These are phyloP conservation scores for Albizia julibrissin DNA, from an alignment of 306 rosid genomes.

Conservation along the genomic window DNA sequence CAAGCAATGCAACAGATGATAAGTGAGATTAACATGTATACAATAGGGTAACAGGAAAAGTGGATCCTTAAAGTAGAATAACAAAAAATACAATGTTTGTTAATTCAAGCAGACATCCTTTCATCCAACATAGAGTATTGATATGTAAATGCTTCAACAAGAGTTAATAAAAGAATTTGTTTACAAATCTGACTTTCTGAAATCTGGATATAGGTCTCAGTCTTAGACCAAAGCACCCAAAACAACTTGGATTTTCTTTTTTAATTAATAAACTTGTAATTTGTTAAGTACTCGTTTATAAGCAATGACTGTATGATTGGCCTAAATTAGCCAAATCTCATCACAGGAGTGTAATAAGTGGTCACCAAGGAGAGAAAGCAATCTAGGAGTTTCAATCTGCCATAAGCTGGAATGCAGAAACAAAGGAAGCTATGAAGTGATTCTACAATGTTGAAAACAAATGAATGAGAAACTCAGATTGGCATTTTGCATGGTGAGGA, in stretches of 20 bases:
- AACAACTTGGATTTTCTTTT: not conserved
- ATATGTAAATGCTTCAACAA: constrained; percentile 18
- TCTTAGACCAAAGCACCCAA: constrained; percentile 16
- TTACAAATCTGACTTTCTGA: not conserved
- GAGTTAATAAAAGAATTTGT: not conserved
- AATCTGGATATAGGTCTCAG: constrained; percentile 1
- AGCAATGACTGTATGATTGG: not conserved
- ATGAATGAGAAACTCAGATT: not conserved
- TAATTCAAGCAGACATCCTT: constrained; percentile 21
- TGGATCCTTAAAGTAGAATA: not conserved
- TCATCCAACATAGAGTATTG: not conserved
- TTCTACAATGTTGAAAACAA: not conserved
- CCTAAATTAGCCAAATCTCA: constrained; percentile 17
- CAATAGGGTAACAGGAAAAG: not conserved
- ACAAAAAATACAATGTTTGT: constrained; percentile 9
- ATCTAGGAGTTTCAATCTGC: not conserved
- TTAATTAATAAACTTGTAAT: not conserved
- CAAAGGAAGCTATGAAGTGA: not conserved
- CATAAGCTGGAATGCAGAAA: not conserved
- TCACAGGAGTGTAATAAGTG: not conserved
- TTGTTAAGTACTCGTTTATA: not conserved
- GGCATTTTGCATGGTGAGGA: not conserved
- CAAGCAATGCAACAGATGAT: constrained; percentile 28
- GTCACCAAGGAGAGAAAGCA: not conserved
- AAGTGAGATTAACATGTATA: constrained; percentile 26